Evolutionary conservation across 208 protist species (phyloP).

Genomic region (Balamuthia mandrillaris): DNA sequence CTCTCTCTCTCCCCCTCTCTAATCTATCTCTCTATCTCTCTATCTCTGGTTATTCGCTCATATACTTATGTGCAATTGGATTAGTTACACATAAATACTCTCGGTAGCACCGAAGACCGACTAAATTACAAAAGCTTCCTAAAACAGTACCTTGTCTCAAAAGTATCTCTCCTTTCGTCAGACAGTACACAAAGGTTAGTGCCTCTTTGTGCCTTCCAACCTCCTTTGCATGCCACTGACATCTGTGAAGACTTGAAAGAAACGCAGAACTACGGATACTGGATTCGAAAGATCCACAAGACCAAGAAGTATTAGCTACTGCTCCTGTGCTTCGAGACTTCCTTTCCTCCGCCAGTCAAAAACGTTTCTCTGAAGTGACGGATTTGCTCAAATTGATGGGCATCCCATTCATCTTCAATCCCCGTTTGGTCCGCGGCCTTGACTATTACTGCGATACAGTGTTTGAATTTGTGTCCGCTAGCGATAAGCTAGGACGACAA

Average conservation of each 20-base stretch:
- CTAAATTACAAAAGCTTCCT: constrained; percentile 42
- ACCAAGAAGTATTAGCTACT: constrained; percentile 32
- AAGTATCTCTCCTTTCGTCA: not conserved
- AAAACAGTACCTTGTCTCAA: not conserved
- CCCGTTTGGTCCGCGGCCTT: constrained; percentile 54
- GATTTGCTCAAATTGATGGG: constrained; percentile 11
- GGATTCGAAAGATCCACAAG: constrained; percentile 57
- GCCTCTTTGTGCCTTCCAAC: not conserved
- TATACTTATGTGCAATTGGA: no score
- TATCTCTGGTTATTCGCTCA: no score
- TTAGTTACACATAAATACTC: not conserved
- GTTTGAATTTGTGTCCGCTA: constrained; percentile 52
- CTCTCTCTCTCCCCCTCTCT: no score
- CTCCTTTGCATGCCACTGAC: not conserved
- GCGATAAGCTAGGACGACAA: not conserved
- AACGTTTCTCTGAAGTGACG: constrained; percentile 38
- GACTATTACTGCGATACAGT: constrained; percentile 69
- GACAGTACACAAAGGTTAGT: constrained; percentile 10
- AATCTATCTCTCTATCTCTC: no score
- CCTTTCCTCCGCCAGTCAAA: constrained; percentile 16
- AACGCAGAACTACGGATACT: constrained; percentile 52
- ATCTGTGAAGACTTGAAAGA: constrained; percentile 22
- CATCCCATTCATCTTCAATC: constrained; percentile 47
- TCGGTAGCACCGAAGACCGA: not conserved
- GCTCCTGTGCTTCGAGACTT: constrained; percentile 40